Evolutionary conservation across 2,329 filamentous ascomycete species (phyloP), one percentile per base, ranked within the genome.

Genomic region (Epichloe brachyelytri): DNA sequence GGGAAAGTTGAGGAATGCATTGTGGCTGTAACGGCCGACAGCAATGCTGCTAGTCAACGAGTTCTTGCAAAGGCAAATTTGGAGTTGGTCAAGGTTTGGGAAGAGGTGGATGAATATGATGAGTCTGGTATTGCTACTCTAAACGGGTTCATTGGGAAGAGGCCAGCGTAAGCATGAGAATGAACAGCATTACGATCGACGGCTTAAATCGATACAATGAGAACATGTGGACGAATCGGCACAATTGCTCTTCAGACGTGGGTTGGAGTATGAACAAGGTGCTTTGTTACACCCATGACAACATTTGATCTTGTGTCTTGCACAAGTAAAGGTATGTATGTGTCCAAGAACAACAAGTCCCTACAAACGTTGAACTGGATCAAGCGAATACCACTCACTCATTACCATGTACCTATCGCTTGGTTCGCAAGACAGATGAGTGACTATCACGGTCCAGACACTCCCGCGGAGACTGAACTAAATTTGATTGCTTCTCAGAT

Each of bases 1-100:
- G 53, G 38, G 41, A 40, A 40, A 8, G 53, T 52, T 14, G 49
- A 30, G 30, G 73, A 77, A 61, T 57, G 64, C 45, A 54, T 80
- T 43, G 58, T 66, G 17, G 76, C 76, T 1, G 62, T 76, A 6
- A 75, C 76, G 10, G 70, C 76, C 38, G 62, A 62, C 0, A 60
- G 62, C 12, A 83, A 86, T 57, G 51, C 53, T 7, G 68, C 67
- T 3, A 85, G 82, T 56, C 72, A 74, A 52, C 70, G 70, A 3
- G 76, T 86, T 7, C 56, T 86, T 50, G 58, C 37, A 10, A 54
- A 54, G 39, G 51, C 62, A 46, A 84, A 83, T 59, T 64, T 84
- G 55, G 64, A 65, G 56, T 58, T 70, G 38, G 70, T 71, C 43
- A 70, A 71, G 56, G 62, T 56, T 26, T 76, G 68, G 65, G 51